These are phyloP conservation scores for Symmetrospora coprosmae DNA, from an alignment of 768 basidiomycete genomes.

Conservation along the genomic window DNA sequence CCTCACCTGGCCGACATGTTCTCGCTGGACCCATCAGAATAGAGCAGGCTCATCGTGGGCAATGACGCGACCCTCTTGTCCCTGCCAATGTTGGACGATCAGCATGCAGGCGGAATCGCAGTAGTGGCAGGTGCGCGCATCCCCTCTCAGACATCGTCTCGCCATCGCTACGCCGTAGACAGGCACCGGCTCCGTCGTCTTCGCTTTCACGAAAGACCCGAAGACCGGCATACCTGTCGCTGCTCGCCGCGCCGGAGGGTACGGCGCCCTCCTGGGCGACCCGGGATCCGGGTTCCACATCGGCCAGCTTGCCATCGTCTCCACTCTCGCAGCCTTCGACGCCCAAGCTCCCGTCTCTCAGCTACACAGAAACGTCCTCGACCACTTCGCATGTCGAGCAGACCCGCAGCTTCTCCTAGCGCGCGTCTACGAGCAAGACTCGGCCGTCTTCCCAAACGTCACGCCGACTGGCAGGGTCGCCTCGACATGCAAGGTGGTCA, in stretches of 20 bases:
- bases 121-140: not conserved
- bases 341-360: not conserved
- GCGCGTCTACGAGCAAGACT: constrained; percentile 4
- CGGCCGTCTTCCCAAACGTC: not conserved
- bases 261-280: constrained; percentile 2
- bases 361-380: not conserved
- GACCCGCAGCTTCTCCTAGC: constrained; percentile 2
- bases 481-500: not conserved
- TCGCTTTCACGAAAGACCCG: constrained; percentile 1
- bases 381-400: constrained; percentile 7
- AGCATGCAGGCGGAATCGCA: not conserved
- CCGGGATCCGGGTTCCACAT: constrained; percentile 6
- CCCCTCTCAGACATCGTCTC: not conserved
- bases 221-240: not conserved
- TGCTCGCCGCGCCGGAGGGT: constrained; percentile 3
- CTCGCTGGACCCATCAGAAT: not conserved
- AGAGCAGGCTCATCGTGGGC: not conserved
- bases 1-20: constrained; percentile 8
- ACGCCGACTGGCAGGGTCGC: not conserved
- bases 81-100: constrained; percentile 14
- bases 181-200: constrained; percentile 18
- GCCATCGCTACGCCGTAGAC: too few species aligned
- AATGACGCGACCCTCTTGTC: constrained; percentile 14
- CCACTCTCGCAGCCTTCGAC: constrained; percentile 3
- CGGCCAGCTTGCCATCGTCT: constrained; percentile 4